Base-by-base conservation (phyloP, 768 basidiomycete species). In the Russula lepida region DNA sequence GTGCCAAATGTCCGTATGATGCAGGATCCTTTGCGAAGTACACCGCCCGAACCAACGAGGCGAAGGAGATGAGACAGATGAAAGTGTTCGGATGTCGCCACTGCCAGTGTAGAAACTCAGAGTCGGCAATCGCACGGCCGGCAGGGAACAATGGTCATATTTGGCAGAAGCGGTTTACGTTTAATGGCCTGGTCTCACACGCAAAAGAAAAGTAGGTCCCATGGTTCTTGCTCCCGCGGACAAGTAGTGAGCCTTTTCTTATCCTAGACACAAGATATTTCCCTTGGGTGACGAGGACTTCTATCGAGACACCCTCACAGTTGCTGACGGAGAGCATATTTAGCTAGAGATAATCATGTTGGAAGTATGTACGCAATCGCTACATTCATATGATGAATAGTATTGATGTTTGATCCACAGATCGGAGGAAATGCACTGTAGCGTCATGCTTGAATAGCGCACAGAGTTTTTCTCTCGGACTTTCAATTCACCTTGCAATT, bases 121-220 rank as follows among this genome's bases (percentile, higher is more conserved):
- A 54, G 13, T 19, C n/a, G 37, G 19, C 13, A 56, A 35, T 35
- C 35, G 9, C 56, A 37, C 43, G 8, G 41, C 48, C 46, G 17
- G 43, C 43, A 49, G 51, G 28, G 49, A 33, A 39, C 61, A 33
- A 27, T 13, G 50, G 9, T 37, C 30, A 8, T 17, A 19, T 13
- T 23, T 19, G 11, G 55, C 15, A 65, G 23, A 73, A 72, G 52
- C 60, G 71, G 57, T 79, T 82, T 69, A 69, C 64, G 3, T 84
- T 85, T 65, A 71, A 86, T 62, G 86, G 81, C 3, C 65, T 88
- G 54, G 73, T 80, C 43, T 86, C 84, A 25, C 87, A 89, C 64
- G 66, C 81, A 60, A 84, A 84, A 67, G 77, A 72, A 64, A 85
- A 81, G 86, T 87, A 63, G 64, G 81, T 69, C 9, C 25, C 39